These are phyloP conservation scores for Boletus patriciae DNA, from an alignment of 768 basidiomycete genomes.

Conservation along the genomic window DNA sequence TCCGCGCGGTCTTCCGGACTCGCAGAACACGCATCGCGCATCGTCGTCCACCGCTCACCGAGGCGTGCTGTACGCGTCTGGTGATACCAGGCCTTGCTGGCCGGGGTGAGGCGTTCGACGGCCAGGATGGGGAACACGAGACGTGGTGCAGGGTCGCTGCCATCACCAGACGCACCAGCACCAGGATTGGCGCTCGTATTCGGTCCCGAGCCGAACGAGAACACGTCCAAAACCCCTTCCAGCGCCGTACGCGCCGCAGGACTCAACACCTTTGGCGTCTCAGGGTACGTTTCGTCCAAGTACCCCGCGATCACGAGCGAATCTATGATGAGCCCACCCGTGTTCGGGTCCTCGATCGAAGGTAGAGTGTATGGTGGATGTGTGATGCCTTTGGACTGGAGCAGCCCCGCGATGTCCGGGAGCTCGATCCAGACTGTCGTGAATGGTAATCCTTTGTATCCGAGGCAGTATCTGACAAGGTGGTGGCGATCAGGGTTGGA, in stretches of 20 bases:
- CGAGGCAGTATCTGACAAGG: constrained; percentile 13
- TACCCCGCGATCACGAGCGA: constrained; percentile 50
- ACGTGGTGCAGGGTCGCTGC: background rate
- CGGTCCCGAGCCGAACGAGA: constrained; percentile 6
- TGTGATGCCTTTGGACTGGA: constrained; percentile 30
- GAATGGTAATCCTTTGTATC: constrained; percentile 15
- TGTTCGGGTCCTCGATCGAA: constrained; percentile 48
- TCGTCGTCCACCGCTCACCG: constrained; percentile 40
- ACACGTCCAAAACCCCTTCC: constrained; percentile 25
- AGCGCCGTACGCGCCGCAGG: constrained; percentile 34
- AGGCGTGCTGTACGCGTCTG: constrained; percentile 34
- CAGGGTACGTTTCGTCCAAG: constrained; percentile 50
- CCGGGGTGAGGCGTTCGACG: constrained; percentile 30
- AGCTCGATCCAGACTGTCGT: constrained; percentile 28
- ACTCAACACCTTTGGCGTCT: constrained; percentile 41
- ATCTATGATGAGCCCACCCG: constrained; percentile 39
- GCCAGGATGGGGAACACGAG: constrained; percentile 26
- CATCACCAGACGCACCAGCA: too few relatives aligned
- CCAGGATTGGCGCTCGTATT: background rate
- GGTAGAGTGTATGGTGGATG: constrained; percentile 43
- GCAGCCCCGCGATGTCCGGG: constrained; percentile 44
- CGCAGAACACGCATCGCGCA: constrained; percentile 21
- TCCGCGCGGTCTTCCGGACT: constrained; percentile 26
- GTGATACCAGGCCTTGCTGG: constrained; percentile 41
- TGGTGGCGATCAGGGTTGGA: background rate